phyloP scores from a whole-genome alignment of 169 alveolate species.

The Plasmodium berghei region DNA sequence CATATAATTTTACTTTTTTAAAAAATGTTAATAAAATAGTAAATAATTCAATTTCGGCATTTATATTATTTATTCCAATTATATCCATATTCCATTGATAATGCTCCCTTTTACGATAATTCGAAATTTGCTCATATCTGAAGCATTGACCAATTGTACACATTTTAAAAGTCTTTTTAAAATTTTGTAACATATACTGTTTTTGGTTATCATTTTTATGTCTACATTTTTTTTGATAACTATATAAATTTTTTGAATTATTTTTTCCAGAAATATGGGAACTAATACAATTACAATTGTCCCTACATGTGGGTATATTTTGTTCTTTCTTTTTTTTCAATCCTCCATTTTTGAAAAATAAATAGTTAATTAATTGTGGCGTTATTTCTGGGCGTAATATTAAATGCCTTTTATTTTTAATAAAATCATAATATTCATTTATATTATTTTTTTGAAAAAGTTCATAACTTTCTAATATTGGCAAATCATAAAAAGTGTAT shows the following conservation, averaged over 20 bases:
- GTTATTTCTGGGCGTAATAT: conserved; percentile 70
- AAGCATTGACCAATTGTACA: conserved; percentile 74
- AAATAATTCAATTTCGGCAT: conserved; percentile 51
- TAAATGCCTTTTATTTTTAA: conserved; percentile 51
- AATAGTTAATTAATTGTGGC: conserved; percentile 47
- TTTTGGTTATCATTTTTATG: background rate
- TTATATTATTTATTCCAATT: conserved; percentile 45
- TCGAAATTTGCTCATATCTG: conserved; percentile 79
- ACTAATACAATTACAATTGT: background rate
- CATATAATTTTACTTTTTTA: conserved; percentile 7
- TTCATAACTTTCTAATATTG: conserved; percentile 42
- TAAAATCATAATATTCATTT: conserved; percentile 64
- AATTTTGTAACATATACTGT: conserved; percentile 4
- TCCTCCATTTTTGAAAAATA: conserved; percentile 16
- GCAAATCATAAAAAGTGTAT: conserved; percentile 52
- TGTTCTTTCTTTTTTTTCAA: background rate
- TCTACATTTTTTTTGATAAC: background rate
- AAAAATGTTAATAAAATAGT: conserved; percentile 31
- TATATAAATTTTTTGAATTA: background rate
- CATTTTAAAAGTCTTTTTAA: conserved; percentile 27
- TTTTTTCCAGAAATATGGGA: background rate
- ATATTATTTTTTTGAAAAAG: conserved; percentile 38
- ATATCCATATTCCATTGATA: conserved; percentile 87
- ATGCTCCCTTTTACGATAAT: conserved; percentile 83
- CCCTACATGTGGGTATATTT: background rate